Base-by-base conservation (phyloP, 208 protist species). In the Acanthamoeba culbertsoni region DNA sequence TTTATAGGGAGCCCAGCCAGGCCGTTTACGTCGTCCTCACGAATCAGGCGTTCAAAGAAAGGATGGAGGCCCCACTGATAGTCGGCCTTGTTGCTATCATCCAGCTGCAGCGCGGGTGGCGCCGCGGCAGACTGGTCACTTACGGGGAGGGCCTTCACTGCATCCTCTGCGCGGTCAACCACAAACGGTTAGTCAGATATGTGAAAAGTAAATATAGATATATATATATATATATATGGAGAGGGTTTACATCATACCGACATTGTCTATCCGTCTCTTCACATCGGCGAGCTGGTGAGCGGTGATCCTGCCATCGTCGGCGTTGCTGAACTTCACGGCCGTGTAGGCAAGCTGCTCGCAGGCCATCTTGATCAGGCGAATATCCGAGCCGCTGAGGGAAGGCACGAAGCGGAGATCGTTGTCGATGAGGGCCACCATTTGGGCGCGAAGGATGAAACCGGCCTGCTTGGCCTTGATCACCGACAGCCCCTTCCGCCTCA, bases 41-140 rank as follows among this genome's bases (percentile, higher is more conserved):
- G 89, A 3, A 95, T 26, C n/a, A 96, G 88, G 26, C 94, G 94
- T 5, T 96, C 95, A 26, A 90, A 94, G 73, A 94, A 91, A 6
- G 92, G 92, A 79, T 93, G 88, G 37, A 82, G 88, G 31, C 62
- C 55, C 88, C 88, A 93, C 51, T 93, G 88, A 26, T 93, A 93
- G 43, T 93, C 40, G 28, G 62, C 55, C 43, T 79, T 77, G 33
- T 73, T 62, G 40, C 88, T 62, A 46, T 93, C 88, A n/a, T 93
- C 63, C 28, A 93, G 33, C 31, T 93, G 14, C 37, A 93, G 88
- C 26, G 28, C 7, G 2, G 88, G 88, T 12, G 88, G 88, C 40
- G 55, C 63, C 42, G 37, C 51, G 43, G 88, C 42, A 14, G 63
- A 55, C 43, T 93, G 45, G 45, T 93, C 63, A 14, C 59, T 79